phyloP scores from a whole-genome alignment of 73 alveolate genomes.

The Stentor roeselii region DNA sequence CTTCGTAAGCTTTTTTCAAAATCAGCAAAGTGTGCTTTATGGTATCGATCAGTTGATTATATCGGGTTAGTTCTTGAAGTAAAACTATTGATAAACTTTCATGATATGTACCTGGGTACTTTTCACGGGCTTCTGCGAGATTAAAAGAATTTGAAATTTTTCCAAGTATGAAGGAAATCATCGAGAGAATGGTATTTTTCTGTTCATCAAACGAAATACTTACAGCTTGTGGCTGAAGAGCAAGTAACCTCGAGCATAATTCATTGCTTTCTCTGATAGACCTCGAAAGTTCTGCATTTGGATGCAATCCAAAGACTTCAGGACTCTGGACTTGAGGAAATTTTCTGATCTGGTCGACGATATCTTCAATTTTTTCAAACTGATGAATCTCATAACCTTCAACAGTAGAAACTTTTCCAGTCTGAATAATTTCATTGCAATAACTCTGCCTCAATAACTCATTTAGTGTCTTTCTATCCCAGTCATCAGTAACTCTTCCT shows the following conservation, averaged over 20 bases:
- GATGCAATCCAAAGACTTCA: conserved; percentile 88
- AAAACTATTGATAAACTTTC: conserved; percentile 92
- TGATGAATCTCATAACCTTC: conserved; percentile 78
- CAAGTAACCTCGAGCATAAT: conserved; percentile 63
- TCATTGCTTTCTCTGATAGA: conserved; percentile 85
- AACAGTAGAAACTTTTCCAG: conserved; percentile 56
- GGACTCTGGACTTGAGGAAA: conserved; percentile 92
- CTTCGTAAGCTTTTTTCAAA: conserved; percentile 80
- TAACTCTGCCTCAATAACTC: conserved; percentile 83
- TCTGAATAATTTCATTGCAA: conserved; percentile 51
- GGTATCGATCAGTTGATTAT: conserved; percentile 71
- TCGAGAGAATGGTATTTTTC: conserved; percentile 64
- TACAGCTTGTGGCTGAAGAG: conserved; percentile 64
- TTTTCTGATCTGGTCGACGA: conserved; percentile 66
- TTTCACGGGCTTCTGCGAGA: conserved; percentile 69
- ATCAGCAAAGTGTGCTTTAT: conserved; percentile 66
- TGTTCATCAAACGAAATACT: conserved; percentile 64
- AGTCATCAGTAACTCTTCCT: conserved; percentile 98
- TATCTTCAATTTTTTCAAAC: conserved; percentile 81
- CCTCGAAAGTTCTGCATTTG: conserved; percentile 85
- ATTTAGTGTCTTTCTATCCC: conserved; percentile 91
- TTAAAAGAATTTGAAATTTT: conserved; percentile 77
- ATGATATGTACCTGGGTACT: conserved; percentile 81
- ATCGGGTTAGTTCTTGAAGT: conserved; percentile 86
- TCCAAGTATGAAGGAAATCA: conserved; percentile 70